Evolutionary conservation across 1,284 basidiomycete species (phyloP).

Genomic region (Sphagnurus paluster): DNA sequence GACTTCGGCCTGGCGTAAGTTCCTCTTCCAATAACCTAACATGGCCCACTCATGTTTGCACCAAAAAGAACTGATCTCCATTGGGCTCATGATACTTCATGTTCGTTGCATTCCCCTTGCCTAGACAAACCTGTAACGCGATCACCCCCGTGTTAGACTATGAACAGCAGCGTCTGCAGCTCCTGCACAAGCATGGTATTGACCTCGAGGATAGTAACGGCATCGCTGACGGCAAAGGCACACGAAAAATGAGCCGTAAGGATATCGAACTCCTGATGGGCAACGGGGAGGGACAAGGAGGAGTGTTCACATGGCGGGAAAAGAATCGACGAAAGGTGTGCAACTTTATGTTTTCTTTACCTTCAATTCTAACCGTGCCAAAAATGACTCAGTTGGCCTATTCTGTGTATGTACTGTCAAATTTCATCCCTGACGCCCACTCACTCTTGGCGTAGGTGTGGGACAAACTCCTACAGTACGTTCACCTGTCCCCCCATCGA

Average conservation of each 20-base stretch:
- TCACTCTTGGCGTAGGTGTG: conserved; percentile 53
- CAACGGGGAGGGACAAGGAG: conserved; percentile 70
- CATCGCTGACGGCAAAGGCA: conserved; percentile 62
- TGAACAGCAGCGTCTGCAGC: conserved; percentile 87
- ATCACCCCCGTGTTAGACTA: conserved; percentile 61
- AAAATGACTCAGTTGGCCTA: conserved; percentile 74
- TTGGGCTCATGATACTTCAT: conserved; percentile 92
- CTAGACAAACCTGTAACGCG: conserved; percentile 10
- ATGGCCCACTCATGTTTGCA: conserved; percentile 13
- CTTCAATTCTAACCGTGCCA: conserved; percentile 9
- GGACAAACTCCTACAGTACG: conserved; percentile 91
- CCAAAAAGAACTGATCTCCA: conserved; percentile 72
- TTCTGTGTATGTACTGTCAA: conserved; percentile 70
- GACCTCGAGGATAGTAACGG: conserved; percentile 83
- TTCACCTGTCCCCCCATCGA: conserved; percentile 10
- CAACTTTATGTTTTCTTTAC: conserved; percentile 12
- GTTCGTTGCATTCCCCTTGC: conserved; percentile 39
- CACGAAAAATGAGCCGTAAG: conserved; percentile 73
- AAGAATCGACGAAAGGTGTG: conserved; percentile 85
- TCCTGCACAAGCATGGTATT: conserved; percentile 92
- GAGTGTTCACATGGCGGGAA: conserved; percentile 92
- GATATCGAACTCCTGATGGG: conserved; percentile 83
- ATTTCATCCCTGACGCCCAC: neutral
- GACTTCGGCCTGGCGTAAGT: conserved; percentile 95
- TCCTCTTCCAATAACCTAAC: conserved; percentile 17